Conservation (phyloP, 73 alveolate genomes). For the Paramecium tetraurelia region DNA sequence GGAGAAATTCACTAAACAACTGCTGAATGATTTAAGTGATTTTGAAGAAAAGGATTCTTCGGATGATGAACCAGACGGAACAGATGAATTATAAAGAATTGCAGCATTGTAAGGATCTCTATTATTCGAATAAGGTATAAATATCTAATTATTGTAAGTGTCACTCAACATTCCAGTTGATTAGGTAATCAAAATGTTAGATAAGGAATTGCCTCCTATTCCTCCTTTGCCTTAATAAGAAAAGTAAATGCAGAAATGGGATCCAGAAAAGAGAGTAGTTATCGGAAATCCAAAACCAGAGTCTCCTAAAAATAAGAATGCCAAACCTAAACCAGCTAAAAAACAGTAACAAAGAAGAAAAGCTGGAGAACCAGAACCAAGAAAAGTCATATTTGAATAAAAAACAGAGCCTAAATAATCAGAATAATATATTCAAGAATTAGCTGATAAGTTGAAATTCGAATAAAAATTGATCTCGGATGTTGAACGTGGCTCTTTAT, state of each 20-base stretch:
- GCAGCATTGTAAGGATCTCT: slow-evolving; percentile 44
- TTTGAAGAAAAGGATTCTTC: slow-evolving; percentile 34
- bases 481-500: slow-evolving; percentile 70
- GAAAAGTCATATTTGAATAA: slow-evolving; percentile 74
- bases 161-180: slow-evolving; percentile 24
- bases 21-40: slow-evolving; percentile 40
- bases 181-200: slow-evolving; percentile 47
- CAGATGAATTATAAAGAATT: slow-evolving; percentile 36
- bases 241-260: slow-evolving; percentile 70
- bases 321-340: slow-evolving; percentile 60
- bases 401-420: slow-evolving; percentile 66
- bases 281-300: slow-evolving; percentile 57
- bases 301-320: slow-evolving; percentile 57
- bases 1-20: slow-evolving; percentile 11
- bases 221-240: slow-evolving; percentile 77
- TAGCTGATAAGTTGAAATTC: slow-evolving; percentile 66
- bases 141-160: not conserved
- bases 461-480: slow-evolving; percentile 43
- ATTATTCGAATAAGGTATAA: slow-evolving; percentile 32
- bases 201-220: slow-evolving; percentile 72
- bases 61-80: slow-evolving; percentile 35
- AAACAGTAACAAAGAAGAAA: slow-evolving; percentile 71
- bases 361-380: slow-evolving; percentile 78
- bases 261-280: slow-evolving; percentile 45
- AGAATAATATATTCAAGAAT: slow-evolving; percentile 62